Percentiles rank a stretch among this genome's conserved stretches.
Evolutionary conservation across 2,329 filamentous ascomycete genomes (phyloP).

Genomic region (Incumbomyces delicatus): DNA sequence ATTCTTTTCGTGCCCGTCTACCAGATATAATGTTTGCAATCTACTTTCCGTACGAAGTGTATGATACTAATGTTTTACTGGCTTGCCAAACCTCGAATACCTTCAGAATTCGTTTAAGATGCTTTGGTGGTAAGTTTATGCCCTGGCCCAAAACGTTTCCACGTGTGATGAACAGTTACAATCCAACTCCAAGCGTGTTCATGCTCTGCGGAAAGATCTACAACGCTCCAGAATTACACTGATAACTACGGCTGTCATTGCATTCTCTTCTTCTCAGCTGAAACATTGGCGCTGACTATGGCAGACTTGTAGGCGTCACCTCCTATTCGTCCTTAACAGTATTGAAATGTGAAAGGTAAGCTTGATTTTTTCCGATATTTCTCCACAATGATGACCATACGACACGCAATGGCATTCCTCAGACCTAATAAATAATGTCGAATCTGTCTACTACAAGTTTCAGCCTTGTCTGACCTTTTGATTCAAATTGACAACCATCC

Average conservation of each 20-base stretch:
- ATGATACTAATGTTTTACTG: too few relatives aligned
- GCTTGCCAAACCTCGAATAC: too few relatives aligned
- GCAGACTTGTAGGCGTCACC: not conserved
- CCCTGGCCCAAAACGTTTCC: constrained; percentile 22
- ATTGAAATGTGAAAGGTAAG: not conserved
- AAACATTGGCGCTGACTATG: constrained; percentile 4
- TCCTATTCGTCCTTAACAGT: too few relatives aligned
- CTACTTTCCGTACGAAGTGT: too few relatives aligned
- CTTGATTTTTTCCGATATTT: not conserved
- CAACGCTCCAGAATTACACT: constrained; percentile 49
- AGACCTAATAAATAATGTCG: constrained; percentile 55
- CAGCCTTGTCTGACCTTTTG: constrained; percentile 54
- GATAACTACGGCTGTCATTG: constrained; percentile 24
- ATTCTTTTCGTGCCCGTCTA: too few relatives aligned
- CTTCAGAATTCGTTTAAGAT: not conserved
- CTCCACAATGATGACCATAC: constrained; percentile 49
- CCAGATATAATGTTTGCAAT: too few relatives aligned
- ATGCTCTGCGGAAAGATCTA: constrained; percentile 37
- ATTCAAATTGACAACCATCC: constrained; percentile 2
- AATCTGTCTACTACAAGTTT: constrained; percentile 56
- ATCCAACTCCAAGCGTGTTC: constrained; percentile 49
- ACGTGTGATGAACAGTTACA: constrained; percentile 28
- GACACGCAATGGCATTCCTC: constrained; percentile 62
- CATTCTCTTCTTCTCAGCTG: constrained; percentile 1
- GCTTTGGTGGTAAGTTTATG: constrained; percentile 26